phyloP scores from a whole-genome alignment of 106 monocot species.

The Dendrobium officinale region DNA sequence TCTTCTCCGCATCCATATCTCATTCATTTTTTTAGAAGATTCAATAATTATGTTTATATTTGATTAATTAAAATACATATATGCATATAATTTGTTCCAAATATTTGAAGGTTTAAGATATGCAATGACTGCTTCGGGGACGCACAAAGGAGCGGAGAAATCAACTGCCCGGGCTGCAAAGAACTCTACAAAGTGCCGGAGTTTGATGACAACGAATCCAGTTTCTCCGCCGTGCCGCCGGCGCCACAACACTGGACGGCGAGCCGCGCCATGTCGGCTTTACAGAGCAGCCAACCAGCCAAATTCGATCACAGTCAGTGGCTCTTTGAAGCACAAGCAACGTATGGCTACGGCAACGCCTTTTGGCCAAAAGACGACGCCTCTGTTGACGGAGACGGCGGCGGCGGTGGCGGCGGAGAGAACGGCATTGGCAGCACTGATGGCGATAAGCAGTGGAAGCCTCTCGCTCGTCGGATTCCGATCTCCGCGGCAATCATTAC shows the following conservation, averaged over 20 bases:
- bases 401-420: slow-evolving; percentile 26
- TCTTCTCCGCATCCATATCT: too few relatives aligned
- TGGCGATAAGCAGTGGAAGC: slow-evolving; percentile 84
- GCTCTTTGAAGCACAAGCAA: slow-evolving; percentile 79
- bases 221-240: slow-evolving; percentile 23
- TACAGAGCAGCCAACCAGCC: slow-evolving; percentile 66
- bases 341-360: slow-evolving; percentile 86
- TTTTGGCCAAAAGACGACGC: slow-evolving; percentile 47
- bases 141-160: slow-evolving; percentile 28
- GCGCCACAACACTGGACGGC: slow-evolving; percentile 21
- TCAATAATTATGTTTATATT: not conserved
- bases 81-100: not conserved
- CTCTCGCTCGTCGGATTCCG: slow-evolving; percentile 58
- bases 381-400: slow-evolving; percentile 26
- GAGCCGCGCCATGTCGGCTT: slow-evolving; percentile 48
- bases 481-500: slow-evolving; percentile 39
- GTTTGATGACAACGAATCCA: slow-evolving; percentile 20
- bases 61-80: not conserved
- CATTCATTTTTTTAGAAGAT: too few relatives aligned
- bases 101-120: slow-evolving; percentile 42
- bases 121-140: slow-evolving; percentile 51
- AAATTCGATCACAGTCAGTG: slow-evolving; percentile 90
- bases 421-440: slow-evolving; percentile 42
- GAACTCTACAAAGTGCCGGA: slow-evolving; percentile 48
- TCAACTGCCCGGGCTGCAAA: slow-evolving; percentile 49